phyloP scores from a whole-genome alignment of 352 stramenopile genomes.

The Phytopythium delawarense region DNA sequence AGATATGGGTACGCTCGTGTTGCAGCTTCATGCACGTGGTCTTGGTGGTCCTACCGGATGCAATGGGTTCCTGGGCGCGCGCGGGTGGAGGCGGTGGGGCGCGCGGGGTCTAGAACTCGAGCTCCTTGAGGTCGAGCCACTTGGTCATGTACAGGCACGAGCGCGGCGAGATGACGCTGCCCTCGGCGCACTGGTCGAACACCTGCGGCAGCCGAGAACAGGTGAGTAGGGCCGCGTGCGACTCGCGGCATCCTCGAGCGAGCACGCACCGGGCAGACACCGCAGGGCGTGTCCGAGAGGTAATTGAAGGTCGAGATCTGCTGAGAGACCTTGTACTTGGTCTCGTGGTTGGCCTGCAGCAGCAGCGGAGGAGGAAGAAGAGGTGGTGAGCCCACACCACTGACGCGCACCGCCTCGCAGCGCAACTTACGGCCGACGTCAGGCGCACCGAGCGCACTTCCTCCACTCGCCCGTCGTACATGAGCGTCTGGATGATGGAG shows the following conservation, averaged over 20 bases:
- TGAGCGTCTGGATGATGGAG: slow-evolving; percentile 91
- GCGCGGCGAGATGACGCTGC: slow-evolving; percentile 87
- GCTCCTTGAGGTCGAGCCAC: slow-evolving; percentile 88
- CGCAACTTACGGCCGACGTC: slow-evolving; percentile 55
- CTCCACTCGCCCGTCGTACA: slow-evolving; percentile 90
- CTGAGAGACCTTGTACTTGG: slow-evolving; percentile 86
- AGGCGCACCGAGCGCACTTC: slow-evolving; percentile 84
- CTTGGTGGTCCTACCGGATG: too few relatives aligned
- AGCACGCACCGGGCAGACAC: slow-evolving; percentile 78
- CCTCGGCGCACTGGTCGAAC: slow-evolving; percentile 89
- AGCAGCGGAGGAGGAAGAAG: neutral
- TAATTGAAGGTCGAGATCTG: slow-evolving; percentile 87
- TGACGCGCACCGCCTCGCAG: neutral
- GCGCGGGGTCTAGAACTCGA: slow-evolving; percentile 53
- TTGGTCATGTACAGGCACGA: slow-evolving; percentile 91
- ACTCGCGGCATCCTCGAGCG: neutral
- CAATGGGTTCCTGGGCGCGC: too few relatives aligned
- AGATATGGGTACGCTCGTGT: neutral
- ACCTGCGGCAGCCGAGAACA: slow-evolving; percentile 34
- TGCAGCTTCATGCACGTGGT: neutral
- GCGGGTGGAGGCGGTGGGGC: too few relatives aligned
- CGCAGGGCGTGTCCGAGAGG: slow-evolving; percentile 87
- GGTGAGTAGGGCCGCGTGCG: neutral
- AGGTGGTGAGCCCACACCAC: neutral
- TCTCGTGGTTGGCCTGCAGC: slow-evolving; percentile 63